Base-by-base conservation (phyloP, 2,329 filamentous ascomycete genomes). In the Fusarium euwallaceae region DNA sequence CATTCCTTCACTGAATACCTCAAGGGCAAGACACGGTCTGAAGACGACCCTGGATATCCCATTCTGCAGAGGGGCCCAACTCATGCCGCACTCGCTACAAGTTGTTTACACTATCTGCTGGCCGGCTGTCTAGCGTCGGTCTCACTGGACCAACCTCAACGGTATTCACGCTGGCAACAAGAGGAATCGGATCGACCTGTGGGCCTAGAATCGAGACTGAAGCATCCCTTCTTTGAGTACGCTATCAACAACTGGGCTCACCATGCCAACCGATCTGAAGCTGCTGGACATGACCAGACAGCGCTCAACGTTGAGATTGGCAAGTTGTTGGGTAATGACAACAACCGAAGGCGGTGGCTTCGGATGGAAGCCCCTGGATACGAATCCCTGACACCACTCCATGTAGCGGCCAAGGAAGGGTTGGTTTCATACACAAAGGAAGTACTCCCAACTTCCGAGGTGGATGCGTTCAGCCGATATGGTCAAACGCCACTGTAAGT, bases 191-290 rank as follows among this genome's bases (percentile, higher is more conserved):
- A n/a, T 12, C 24, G 17, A n/a, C 48, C 48, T n/a, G 8, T 32
- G 17, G 27, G 27, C 17, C 6, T 55, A 34, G 48, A 64, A 20
- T 14, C 67, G 29, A 67, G 66, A 14, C n/a, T 74, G 34, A 66
- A 70, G 20, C 56, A 78, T 59, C 80, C 81, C 0, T 82, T 83
- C 37, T 61, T 80, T 9, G 64, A 78, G 9, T 83, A 83, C 60
- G 79, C 79, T 6, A 66, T 67, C 17, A 72, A 45, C n/a, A 80
- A 82, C 51, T 83, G 81, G 81, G 48, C 73, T n/a, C 39, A 72
- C 14, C 81, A 83, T 53, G 58, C 75, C 4, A 58, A 59, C n/a
- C 76, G 61, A 37, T 78, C 77, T 14, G 74, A 78, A 32, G 36
- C 34, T 4, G 66, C 64, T 7, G 73, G 71, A 4, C 29, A 76